A percentile compares a stretch with the other conserved stretches of the same genome.
Evolutionary conservation across 352 stramenopile genomes (phyloP).

Genomic region (Thalassiosira exigua): DNA sequence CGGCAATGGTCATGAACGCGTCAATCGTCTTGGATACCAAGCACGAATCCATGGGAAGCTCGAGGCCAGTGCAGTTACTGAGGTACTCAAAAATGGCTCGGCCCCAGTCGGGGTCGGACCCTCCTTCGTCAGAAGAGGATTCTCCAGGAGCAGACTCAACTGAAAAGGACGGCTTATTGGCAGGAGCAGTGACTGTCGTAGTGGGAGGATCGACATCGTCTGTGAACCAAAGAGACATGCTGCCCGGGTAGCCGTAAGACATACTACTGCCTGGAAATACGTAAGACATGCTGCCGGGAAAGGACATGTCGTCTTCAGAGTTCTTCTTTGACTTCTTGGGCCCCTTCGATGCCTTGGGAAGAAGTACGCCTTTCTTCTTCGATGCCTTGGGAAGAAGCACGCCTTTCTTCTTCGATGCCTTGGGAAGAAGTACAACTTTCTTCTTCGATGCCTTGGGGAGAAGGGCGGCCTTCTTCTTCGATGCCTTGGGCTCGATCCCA

Average conservation of each 20-base stretch:
- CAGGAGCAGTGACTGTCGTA: not conserved
- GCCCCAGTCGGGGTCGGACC: slow-evolving; percentile 1
- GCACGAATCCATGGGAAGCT: slow-evolving; percentile 37
- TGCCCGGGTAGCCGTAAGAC: not conserved
- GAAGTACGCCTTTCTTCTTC: not conserved
- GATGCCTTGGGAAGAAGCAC: not conserved
- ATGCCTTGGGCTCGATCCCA: not conserved
- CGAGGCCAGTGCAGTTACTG: slow-evolving; percentile 26
- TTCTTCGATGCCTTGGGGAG: slow-evolving; percentile 2
- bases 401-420: not conserved
- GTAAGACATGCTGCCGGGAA: not conserved
- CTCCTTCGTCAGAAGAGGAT: not conserved
- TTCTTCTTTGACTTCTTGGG: slow-evolving; percentile 1
- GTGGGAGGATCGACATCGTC: not conserved
- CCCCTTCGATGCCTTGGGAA: slow-evolving; percentile 7
- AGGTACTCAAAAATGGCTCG: slow-evolving; percentile 36
- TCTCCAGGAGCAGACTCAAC: not conserved
- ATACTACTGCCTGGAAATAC: not conserved
- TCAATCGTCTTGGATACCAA: slow-evolving; percentile 37
- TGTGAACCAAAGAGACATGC: slow-evolving; percentile 1
- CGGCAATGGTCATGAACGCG: slow-evolving; percentile 21
- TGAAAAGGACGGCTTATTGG: not conserved
- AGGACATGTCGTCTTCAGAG: slow-evolving; percentile 1
- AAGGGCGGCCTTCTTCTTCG: not conserved
- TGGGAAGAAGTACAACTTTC: not conserved